phyloP scores from a whole-genome alignment of 768 basidiomycete genomes.

The Amanita pallidorosea region DNA sequence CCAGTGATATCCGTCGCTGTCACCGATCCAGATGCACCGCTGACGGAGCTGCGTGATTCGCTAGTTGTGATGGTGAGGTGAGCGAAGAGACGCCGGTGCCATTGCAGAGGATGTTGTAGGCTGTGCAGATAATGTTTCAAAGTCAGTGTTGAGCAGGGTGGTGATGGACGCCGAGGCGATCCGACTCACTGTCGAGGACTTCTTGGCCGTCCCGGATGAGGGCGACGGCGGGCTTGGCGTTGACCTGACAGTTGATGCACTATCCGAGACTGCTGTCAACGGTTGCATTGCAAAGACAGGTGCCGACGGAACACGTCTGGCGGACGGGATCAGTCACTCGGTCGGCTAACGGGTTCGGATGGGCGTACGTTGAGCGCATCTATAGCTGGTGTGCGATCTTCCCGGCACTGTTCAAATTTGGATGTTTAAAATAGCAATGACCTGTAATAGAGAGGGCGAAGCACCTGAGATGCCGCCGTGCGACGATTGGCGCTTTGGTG shows the following conservation, averaged over 20 bases:
- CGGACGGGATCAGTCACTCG: not conserved
- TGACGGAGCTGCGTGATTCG: not conserved
- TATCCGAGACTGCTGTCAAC: not conserved
- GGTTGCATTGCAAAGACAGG: not conserved
- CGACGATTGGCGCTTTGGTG: not conserved
- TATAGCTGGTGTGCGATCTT: not conserved
- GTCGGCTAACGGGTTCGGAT: not conserved
- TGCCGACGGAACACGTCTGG: not conserved
- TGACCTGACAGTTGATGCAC: conserved; percentile 3
- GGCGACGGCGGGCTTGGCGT: not conserved
- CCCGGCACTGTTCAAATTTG: not conserved
- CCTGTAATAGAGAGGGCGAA: not conserved
- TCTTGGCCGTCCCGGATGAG: not conserved
- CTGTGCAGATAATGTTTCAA: not conserved
- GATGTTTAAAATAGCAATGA: not conserved
- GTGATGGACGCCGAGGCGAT: too few species aligned
- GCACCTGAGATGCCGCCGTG: not conserved
- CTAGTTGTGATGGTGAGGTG: not conserved
- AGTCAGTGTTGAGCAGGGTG: not conserved
- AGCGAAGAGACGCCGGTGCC: not conserved
- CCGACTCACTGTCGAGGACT: conserved; percentile 1
- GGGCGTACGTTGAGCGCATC: not conserved
- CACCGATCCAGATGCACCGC: too few species aligned
- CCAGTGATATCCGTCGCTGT: too few species aligned
- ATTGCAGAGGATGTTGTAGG: not conserved